Base-by-base conservation (phyloP, 495 filamentous ascomycete species). In the Parathielavia appendiculata region DNA sequence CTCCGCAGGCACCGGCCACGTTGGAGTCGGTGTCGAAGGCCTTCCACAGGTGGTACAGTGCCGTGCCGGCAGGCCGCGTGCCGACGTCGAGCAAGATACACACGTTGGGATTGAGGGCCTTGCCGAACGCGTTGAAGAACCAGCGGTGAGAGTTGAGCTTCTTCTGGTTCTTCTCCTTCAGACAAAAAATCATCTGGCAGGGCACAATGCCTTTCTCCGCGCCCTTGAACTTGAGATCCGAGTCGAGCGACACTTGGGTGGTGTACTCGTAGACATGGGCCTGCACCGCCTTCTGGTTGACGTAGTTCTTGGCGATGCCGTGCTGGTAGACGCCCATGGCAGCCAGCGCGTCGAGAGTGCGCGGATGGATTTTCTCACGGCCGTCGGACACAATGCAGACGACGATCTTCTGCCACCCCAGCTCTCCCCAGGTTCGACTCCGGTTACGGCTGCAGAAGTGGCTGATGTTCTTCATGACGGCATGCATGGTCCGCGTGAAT, bases 161-260 rank as follows among this genome's bases (percentile, higher is more conserved):
- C 78, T 96, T 96, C 66, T 86, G 80, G 71, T 99, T 99, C 74
- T 95, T 90, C 69, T 99, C 95, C 75, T 99, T 99, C 53, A 99
- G 74, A 70, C 95, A 99, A 69, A 99, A 97, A 58, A 99, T 91
- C 76, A 97, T 92, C 74, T 99, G 95, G 69, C 90, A 95, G 6
- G 95, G 95, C n/a, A 97, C 87, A 60, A 97, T 97, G 16, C 95
- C 93, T 75, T 97, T 97, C 75, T 99, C 95, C 4, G 93, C 95
- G 36, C 95, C 95, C 78, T 97, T 97, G 78, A 99, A 97, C 72
- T 96, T 96, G 48, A 97, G 78, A 61, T 97, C 93, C 5, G 89
- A 79, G 66, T 99, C 95, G 16, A 99, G 80, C 2, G 91, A 96
- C 1, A 99, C 93, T 70, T 99, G 95, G 0, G 95, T 97, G 0